These are phyloP conservation scores for Mariannaea elegans DNA, from an alignment of 2,329 filamentous ascomycete genomes.

Conservation along the genomic window DNA sequence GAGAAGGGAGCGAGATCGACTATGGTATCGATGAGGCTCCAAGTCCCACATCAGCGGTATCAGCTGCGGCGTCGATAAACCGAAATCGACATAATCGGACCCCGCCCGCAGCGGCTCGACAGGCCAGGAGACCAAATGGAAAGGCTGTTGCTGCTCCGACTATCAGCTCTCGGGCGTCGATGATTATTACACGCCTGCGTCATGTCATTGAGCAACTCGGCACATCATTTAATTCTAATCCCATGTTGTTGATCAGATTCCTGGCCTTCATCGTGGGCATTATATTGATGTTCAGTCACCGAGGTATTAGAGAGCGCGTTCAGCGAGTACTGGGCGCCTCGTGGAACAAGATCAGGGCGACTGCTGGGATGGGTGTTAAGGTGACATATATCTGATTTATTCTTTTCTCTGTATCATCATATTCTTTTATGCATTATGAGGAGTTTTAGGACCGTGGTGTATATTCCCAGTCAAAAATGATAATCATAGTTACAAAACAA, in stretches of 20 bases:
- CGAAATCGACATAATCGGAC: slow-evolving; percentile 44
- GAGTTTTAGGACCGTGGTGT: slow-evolving; percentile 36
- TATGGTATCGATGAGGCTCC: slow-evolving; percentile 71
- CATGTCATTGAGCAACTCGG: slow-evolving; percentile 61
- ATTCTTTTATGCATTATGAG: slow-evolving; percentile 40
- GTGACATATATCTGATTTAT: slow-evolving; percentile 85
- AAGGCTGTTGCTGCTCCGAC: slow-evolving; percentile 46
- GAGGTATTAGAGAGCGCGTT: slow-evolving; percentile 78
- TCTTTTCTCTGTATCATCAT: slow-evolving; percentile 37
- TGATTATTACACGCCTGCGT: slow-evolving; percentile 62
- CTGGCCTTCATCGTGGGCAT: slow-evolving; percentile 84
- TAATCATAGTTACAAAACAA: slow-evolving; percentile 30
- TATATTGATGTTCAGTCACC: slow-evolving; percentile 77
- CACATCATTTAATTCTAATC: slow-evolving; percentile 63
- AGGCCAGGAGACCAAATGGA: slow-evolving; percentile 40
- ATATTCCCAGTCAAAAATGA: slow-evolving; percentile 13
- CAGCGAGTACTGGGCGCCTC: slow-evolving; percentile 72
- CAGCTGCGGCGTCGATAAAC: slow-evolving; percentile 23
- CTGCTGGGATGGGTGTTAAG: slow-evolving; percentile 95
- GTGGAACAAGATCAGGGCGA: slow-evolving; percentile 84
- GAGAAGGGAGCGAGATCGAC: slow-evolving; percentile 69
- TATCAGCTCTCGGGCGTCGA: slow-evolving; percentile 58
- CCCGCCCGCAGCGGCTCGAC: slow-evolving; percentile 46
- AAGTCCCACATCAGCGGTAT: slow-evolving; percentile 45
- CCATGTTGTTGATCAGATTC: slow-evolving; percentile 66